phyloP scores from a whole-genome alignment of 768 basidiomycete genomes.

The Neoboletus subvelutipes region DNA sequence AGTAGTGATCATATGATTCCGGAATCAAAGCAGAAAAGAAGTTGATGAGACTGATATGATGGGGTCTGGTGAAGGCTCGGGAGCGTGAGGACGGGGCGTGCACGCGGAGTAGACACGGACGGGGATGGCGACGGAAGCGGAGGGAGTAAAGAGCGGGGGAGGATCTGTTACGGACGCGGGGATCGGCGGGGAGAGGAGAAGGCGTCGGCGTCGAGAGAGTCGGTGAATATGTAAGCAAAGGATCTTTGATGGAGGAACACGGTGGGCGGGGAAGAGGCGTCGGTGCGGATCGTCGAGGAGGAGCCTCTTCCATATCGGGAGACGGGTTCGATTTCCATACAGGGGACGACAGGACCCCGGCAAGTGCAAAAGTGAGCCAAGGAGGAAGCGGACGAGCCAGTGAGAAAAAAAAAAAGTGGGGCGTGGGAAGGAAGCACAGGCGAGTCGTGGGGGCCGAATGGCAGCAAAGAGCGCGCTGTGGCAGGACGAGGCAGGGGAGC shows the following conservation, averaged over 20 bases:
- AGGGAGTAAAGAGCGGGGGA: constrained; percentile 8
- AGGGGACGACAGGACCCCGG: constrained; percentile 29
- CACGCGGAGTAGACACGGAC: neutral
- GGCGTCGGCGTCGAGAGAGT: constrained; percentile 18
- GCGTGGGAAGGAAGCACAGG: constrained; percentile 15
- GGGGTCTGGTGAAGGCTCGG: constrained; percentile 5
- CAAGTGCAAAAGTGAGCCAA: constrained; percentile 30
- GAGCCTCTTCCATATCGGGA: constrained; percentile 15
- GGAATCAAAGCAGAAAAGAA: constrained; percentile 22
- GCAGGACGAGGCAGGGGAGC: constrained; percentile 21
- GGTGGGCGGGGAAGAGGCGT: constrained; percentile 15
- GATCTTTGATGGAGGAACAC: constrained; percentile 8
- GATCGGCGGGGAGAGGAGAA: constrained; percentile 21
- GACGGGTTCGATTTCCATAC: constrained; percentile 21
- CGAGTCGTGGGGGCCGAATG: neutral
- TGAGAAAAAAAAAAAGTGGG: constrained; percentile 14
- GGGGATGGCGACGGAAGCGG: constrained; percentile 19
- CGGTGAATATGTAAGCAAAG: constrained; percentile 28
- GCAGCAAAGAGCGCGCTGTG: constrained; percentile 30
- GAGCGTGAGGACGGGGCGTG: constrained; percentile 5
- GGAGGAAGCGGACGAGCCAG: constrained; percentile 25
- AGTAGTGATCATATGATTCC: constrained; percentile 11
- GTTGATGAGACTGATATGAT: constrained; percentile 8
- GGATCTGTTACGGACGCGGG: constrained; percentile 9
- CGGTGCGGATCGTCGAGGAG: constrained; percentile 34